Evolutionary conservation across 2,329 filamentous ascomycete species (phyloP).

Genomic region (Albophoma yamanashiensis): DNA sequence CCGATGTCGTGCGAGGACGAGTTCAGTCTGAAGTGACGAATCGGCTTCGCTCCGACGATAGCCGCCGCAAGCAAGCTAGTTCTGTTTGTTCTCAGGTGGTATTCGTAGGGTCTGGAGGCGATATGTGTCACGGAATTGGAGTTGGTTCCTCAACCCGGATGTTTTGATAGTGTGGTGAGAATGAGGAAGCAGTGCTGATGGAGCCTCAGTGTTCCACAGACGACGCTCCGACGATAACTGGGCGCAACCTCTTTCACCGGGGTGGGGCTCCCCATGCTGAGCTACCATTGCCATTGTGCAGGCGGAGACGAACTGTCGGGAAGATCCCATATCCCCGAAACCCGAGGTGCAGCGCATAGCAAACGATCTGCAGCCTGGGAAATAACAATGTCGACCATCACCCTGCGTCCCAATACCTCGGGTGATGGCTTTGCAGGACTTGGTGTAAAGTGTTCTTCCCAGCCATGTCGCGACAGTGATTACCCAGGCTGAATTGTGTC

Average conservation of each 20-base stretch:
- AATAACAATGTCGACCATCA: background rate
- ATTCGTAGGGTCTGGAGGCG: background rate
- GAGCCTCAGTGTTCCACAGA: background rate
- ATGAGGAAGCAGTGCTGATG: background rate
- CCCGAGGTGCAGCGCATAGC: background rate
- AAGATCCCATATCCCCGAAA: background rate
- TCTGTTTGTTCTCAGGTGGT: background rate
- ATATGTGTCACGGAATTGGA: background rate
- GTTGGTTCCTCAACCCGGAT: background rate
- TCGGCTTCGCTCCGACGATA: background rate
- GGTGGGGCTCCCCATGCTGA: background rate
- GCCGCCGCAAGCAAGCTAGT: background rate
- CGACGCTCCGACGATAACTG: background rate
- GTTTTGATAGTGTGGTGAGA: background rate
- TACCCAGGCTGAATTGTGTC: no score
- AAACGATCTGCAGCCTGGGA: background rate
- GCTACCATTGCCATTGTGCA: background rate
- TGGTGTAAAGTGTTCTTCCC: no score
- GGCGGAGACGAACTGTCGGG: background rate
- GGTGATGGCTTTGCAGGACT: no score
- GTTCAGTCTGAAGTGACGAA: background rate
- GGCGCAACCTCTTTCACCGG: background rate
- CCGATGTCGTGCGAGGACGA: background rate
- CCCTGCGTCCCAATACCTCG: no score
- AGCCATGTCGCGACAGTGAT: no score